Conservation (phyloP, 495 filamentous ascomycete species). For the Tuber borchii region DNA sequence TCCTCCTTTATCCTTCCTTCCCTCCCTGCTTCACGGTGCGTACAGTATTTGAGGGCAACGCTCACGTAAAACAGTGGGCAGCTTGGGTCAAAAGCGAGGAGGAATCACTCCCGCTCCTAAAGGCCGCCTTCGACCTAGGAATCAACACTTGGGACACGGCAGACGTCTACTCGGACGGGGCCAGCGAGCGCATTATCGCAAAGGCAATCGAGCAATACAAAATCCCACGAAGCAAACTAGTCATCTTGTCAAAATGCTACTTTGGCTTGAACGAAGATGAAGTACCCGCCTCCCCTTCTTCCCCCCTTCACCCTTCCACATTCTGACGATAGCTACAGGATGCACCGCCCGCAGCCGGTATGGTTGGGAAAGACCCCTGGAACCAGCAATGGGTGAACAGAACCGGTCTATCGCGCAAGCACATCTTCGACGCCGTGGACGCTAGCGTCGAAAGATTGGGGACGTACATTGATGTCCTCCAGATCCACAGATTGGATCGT, state of each 20-base stretch:
- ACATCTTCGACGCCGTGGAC: slow-evolving; percentile 66
- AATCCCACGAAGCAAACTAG: slow-evolving; percentile 67
- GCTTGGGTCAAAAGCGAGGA: slow-evolving; percentile 59
- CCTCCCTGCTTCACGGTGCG: background rate
- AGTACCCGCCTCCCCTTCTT: too few species aligned
- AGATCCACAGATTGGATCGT: slow-evolving; percentile 64
- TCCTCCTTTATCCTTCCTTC: background rate
- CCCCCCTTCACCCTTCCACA: background rate
- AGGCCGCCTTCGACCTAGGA: slow-evolving; percentile 60
- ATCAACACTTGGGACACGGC: slow-evolving; percentile 73
- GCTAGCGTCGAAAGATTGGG: slow-evolving; percentile 59
- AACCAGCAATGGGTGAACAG: slow-evolving; percentile 46
- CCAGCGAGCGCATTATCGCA: slow-evolving; percentile 64
- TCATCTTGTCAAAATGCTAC: slow-evolving; percentile 74
- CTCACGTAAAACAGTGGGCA: slow-evolving; percentile 46
- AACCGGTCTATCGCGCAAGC: slow-evolving; percentile 57
- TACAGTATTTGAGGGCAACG: background rate
- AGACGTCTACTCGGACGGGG: slow-evolving; percentile 61
- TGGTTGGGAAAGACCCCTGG: background rate
- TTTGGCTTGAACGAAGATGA: slow-evolving; percentile 41
- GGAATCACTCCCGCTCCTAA: slow-evolving; percentile 59
- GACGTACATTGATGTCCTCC: slow-evolving; percentile 69
- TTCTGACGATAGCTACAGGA: background rate
- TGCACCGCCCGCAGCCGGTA: background rate
- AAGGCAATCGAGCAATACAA: slow-evolving; percentile 71